Conservation (phyloP, 225 moss, liverwort and hornwort genomes). For the Physcomitrium patens region DNA sequence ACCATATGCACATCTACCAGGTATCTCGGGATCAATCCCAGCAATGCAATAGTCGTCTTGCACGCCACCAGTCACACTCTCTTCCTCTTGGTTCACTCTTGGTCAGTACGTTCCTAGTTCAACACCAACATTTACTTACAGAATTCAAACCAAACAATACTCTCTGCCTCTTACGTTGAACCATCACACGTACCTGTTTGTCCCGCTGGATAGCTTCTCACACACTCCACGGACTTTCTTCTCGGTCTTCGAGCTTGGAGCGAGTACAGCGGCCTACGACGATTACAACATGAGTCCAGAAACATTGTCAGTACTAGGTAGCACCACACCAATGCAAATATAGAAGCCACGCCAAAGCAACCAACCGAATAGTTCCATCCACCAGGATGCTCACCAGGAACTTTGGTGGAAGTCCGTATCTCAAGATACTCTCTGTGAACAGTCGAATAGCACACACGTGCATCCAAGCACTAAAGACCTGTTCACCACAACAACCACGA, state of each 20-base stretch:
- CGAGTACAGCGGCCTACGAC: constrained; percentile 81
- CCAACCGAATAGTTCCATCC: neutral
- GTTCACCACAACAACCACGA: constrained; percentile 24
- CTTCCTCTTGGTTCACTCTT: constrained; percentile 5
- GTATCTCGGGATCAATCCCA: too few species aligned
- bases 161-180: neutral
- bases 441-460: constrained; percentile 92
- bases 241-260: constrained; percentile 75
- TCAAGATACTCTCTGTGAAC: constrained; percentile 93
- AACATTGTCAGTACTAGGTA: neutral
- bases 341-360: constrained; percentile 18
- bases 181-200: constrained; percentile 54
- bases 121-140: neutral
- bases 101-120: constrained; percentile 4
- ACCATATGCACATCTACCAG: neutral
- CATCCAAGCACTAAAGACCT: constrained; percentile 97
- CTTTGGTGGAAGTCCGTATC: constrained; percentile 93
- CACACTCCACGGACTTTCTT: constrained; percentile 84
- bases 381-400: constrained; percentile 67
- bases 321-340: constrained; percentile 12
- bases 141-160: neutral
- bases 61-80: neutral
- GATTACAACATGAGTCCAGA: constrained; percentile 20
- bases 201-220: constrained; percentile 72
- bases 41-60: too few species aligned